A percentile compares a stretch with the other conserved stretches of the same genome.
Conservation (phyloP, 2,329 filamentous ascomycete species). For the Tolypocladium tundrense region DNA sequence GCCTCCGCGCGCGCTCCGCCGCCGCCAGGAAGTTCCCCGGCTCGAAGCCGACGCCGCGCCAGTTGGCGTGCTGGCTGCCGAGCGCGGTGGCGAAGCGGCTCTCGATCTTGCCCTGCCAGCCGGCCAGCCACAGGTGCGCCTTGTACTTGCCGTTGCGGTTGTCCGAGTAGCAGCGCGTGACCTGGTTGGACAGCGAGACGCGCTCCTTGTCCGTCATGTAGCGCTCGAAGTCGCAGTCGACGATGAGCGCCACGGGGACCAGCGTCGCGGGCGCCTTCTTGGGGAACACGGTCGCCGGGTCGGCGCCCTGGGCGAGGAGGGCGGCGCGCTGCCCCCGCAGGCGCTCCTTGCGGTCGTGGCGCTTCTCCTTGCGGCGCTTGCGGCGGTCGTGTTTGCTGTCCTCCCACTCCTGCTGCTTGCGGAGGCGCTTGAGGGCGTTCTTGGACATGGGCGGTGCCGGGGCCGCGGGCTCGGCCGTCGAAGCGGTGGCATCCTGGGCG, state of each 20-base stretch:
- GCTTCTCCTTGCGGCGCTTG: slow-evolving; percentile 43
- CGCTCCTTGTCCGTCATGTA: slow-evolving; percentile 83
- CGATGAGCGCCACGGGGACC: slow-evolving; percentile 68
- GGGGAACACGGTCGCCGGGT: slow-evolving; percentile 23
- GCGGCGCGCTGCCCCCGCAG: slow-evolving; percentile 40
- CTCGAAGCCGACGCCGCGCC: slow-evolving; percentile 68
- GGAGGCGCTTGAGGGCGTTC: slow-evolving; percentile 72
- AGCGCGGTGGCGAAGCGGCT: slow-evolving; percentile 73
- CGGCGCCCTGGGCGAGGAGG: slow-evolving; percentile 36
- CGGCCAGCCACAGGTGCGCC: slow-evolving; percentile 65
- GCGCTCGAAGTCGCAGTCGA: slow-evolving; percentile 88
- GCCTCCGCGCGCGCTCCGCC: slow-evolving; percentile 51
- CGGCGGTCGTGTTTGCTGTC: slow-evolving; percentile 52
- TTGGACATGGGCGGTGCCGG: slow-evolving; percentile 53
- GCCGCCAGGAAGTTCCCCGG: slow-evolving; percentile 65
- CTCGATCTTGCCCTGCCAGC: slow-evolving; percentile 67
- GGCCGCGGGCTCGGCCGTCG: slow-evolving; percentile 4
- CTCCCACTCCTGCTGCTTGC: slow-evolving; percentile 65
- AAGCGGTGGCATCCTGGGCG: background rate
- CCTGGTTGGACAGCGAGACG: slow-evolving; percentile 70
- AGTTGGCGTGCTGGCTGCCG: slow-evolving; percentile 58
- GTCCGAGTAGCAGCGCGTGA: slow-evolving; percentile 83
- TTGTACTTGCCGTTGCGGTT: slow-evolving; percentile 61
- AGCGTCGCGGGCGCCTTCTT: slow-evolving; percentile 33
- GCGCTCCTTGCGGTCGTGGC: slow-evolving; percentile 33